These are phyloP conservation scores for sorghum (Sorghum bicolor) DNA, from an alignment of 176 grass and related monocot genomes.

Conservation along the genomic window DNA sequence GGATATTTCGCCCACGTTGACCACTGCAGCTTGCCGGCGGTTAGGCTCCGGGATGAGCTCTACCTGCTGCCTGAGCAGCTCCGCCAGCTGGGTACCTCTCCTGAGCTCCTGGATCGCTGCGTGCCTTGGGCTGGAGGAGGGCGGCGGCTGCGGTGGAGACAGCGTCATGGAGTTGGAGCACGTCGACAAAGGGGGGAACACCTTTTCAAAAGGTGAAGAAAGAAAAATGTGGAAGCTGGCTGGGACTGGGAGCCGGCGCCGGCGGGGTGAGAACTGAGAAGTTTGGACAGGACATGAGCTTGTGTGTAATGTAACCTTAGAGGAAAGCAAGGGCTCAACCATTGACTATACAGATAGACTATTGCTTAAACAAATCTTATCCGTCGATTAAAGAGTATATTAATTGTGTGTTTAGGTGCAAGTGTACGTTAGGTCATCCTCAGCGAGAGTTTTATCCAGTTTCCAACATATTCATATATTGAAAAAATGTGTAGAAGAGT, in stretches of 20 bases:
- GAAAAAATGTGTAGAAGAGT: no score
- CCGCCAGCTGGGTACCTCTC: constrained; percentile 20
- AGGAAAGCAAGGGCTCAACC: not conserved
- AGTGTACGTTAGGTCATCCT: no score
- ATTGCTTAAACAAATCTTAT: not conserved
- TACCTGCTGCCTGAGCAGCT: constrained; percentile 27
- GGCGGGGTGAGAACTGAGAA: no score
- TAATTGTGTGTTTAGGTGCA: no score
- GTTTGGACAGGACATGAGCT: not conserved
- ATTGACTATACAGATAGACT: not conserved
- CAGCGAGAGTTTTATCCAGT: no score
- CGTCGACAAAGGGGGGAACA: not conserved
- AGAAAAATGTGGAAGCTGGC: constrained; percentile 5
- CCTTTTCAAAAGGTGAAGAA: not conserved
- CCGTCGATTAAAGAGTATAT: not conserved
- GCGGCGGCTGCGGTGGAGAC: not conserved
- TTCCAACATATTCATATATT: no score
- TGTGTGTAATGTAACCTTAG: not conserved
- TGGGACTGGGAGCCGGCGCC: not conserved
- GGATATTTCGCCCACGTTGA: constrained; percentile 21
- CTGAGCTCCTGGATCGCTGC: constrained; percentile 35
- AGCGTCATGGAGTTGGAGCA: constrained; percentile 5
- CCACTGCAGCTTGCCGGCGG: constrained; percentile 18
- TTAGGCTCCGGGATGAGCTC: constrained; percentile 31
- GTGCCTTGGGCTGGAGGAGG: not conserved